These are phyloP conservation scores for Pyrus communis DNA, from an alignment of 306 rosid genomes.

Conservation along the genomic window DNA sequence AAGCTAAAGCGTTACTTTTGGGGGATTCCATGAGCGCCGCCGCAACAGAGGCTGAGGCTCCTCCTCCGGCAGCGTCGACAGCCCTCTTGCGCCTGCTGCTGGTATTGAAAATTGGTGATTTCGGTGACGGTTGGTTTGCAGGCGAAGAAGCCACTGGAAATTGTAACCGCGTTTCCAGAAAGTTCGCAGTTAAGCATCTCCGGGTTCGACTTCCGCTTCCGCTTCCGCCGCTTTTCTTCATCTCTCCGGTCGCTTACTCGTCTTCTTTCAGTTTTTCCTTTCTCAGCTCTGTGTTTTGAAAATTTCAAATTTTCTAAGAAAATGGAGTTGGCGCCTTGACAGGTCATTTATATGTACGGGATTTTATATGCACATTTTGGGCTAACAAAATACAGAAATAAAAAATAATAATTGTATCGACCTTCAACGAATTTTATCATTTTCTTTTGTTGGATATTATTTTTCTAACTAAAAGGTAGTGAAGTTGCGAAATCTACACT, in stretches of 20 bases:
- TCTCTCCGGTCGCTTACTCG: neutral
- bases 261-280: neutral
- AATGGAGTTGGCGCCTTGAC: neutral
- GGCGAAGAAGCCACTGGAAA: slow-evolving; percentile 42
- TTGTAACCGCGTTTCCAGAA: slow-evolving; percentile 56
- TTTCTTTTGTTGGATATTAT: too few species aligned
- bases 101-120: slow-evolving; percentile 40
- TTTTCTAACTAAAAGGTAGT: too few species aligned
- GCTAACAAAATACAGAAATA: too few species aligned
- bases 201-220: slow-evolving; percentile 31
- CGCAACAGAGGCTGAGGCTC: neutral
- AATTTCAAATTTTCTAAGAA: neutral
- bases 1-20: slow-evolving; percentile 27
- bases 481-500: too few species aligned
- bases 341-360: neutral
- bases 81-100: slow-evolving; percentile 25
- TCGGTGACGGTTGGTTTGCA: slow-evolving; percentile 40
- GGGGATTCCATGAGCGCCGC: slow-evolving; percentile 26
- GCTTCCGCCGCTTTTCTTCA: slow-evolving; percentile 45
- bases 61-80: slow-evolving; percentile 17
- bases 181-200: slow-evolving; percentile 34
- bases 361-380: neutral
- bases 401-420: too few species aligned
- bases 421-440: neutral
- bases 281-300: neutral